Percentiles rank a stretch among this genome's conserved stretches.
Conservation (phyloP, 1,284 basidiomycete genomes). For the Pisolithus thermaeus region DNA sequence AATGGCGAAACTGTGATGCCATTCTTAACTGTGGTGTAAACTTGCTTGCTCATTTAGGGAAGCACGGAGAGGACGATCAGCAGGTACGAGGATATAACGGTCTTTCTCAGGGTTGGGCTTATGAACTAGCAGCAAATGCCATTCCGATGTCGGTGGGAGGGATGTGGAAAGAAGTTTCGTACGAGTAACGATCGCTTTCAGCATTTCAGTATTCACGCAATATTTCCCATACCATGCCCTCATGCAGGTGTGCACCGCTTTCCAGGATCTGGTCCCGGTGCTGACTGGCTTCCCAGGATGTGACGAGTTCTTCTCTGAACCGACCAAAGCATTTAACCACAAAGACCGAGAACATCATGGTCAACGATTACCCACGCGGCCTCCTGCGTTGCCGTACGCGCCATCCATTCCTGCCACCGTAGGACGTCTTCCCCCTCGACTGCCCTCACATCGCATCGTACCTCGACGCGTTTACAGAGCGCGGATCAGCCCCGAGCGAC, state of each 20-base stretch:
- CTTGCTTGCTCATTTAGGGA: conserved; percentile 45
- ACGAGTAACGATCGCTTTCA: conserved; percentile 11
- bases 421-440: conserved; percentile 27
- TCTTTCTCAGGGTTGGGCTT: not conserved
- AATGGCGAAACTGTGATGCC: conserved; percentile 35
- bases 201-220: conserved; percentile 22
- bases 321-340: conserved; percentile 27
- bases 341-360: conserved; percentile 17
- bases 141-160: conserved; percentile 22
- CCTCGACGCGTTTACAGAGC: conserved; percentile 36
- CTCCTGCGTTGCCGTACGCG: conserved; percentile 29
- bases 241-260: conserved; percentile 18
- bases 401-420: conserved; percentile 28
- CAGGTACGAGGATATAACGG: conserved; percentile 21
- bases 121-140: conserved; percentile 12
- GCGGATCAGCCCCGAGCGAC: conserved; percentile 42
- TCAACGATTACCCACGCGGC: conserved; percentile 35
- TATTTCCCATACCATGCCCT: conserved; percentile 27
- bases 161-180: conserved; percentile 17
- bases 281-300: conserved; percentile 18
- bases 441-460: conserved; percentile 48
- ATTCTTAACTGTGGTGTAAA: conserved; percentile 41
- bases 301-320: conserved; percentile 19
- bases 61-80: conserved; percentile 37
- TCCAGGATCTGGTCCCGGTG: not conserved